A percentile compares a stretch with the other conserved stretches of the same genome.
phyloP scores from a whole-genome alignment of 2,329 filamentous ascomycete genomes.

The Ramichloridium luteum region DNA sequence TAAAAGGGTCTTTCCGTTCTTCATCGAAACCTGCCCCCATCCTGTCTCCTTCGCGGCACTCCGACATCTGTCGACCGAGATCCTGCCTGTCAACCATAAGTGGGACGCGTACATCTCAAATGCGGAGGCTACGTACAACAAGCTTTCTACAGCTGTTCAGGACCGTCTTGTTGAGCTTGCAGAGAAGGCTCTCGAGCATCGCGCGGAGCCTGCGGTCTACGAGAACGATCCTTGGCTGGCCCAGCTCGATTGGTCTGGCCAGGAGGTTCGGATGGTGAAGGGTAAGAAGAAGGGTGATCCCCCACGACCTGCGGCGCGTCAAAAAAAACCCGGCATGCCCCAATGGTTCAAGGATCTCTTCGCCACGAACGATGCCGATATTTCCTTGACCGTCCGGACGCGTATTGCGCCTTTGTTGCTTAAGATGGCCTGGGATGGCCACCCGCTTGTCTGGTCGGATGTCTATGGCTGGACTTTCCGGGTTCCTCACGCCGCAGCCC shows the following conservation, averaged over 20 bases:
- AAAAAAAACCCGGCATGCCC: conserved; percentile 92
- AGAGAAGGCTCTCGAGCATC: conserved; percentile 64
- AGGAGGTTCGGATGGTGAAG: conserved; percentile 84
- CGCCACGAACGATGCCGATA: conserved; percentile 51
- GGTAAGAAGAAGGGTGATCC: conserved; percentile 77
- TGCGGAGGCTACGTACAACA: conserved; percentile 73
- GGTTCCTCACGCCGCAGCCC: conserved; percentile 50
- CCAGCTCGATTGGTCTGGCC: conserved; percentile 91
- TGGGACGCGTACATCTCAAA: conserved; percentile 80
- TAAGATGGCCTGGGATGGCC: conserved; percentile 73
- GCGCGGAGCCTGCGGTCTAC: conserved; percentile 56
- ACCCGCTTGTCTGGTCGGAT: conserved; percentile 87
- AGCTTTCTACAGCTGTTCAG: conserved; percentile 64
- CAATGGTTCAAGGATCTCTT: conserved; percentile 94
- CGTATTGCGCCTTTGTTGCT: conserved; percentile 77
- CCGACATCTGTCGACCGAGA: conserved; percentile 83
- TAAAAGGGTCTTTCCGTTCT: conserved; percentile 81
- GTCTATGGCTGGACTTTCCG: conserved; percentile 87
- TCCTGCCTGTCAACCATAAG: conserved; percentile 74
- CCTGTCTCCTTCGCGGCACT: conserved; percentile 94
- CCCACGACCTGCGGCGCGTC: conserved; percentile 62
- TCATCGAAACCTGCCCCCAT: conserved; percentile 81
- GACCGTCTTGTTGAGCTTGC: conserved; percentile 61
- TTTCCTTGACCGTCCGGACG: conserved; percentile 73
- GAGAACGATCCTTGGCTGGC: conserved; percentile 75